phyloP scores from a whole-genome alignment of 1,139 yeast genomes.

The Pichia sp. region DNA sequence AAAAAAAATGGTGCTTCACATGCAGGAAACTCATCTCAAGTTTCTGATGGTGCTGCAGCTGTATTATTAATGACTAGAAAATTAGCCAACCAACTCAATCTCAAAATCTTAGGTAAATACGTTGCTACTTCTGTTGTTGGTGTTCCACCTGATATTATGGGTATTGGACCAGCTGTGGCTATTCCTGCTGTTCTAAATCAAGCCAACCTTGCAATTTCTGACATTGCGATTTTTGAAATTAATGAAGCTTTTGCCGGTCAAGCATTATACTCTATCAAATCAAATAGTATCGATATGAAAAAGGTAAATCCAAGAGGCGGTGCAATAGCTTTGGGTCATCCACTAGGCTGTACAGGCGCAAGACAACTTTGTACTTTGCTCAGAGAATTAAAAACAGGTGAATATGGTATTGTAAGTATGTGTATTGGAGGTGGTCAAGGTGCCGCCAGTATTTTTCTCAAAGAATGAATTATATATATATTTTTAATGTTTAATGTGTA shows the following conservation, averaged over 20 bases:
- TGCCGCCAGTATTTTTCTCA: constrained; percentile 81
- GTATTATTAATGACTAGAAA: constrained; percentile 82
- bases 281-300: constrained; percentile 57
- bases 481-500: neutral
- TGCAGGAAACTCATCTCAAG: constrained; percentile 95
- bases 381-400: constrained; percentile 72
- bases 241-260: constrained; percentile 97
- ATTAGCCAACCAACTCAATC: constrained; percentile 68
- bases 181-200: constrained; percentile 74
- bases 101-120: constrained; percentile 66
- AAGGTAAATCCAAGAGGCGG: constrained; percentile 92
- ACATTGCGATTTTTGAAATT: constrained; percentile 73
- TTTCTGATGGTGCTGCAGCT: constrained; percentile 93
- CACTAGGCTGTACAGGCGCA: constrained; percentile 93
- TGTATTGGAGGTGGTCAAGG: constrained; percentile 99
- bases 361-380: constrained; percentile 87
- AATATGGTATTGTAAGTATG: constrained; percentile 90
- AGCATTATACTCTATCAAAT: constrained; percentile 68
- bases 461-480: constrained; percentile 39
- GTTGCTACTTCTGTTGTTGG: constrained; percentile 75
- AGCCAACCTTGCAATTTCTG: constrained; percentile 56
- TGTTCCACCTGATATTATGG: constrained; percentile 96
- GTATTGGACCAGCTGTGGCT: constrained; percentile 93
- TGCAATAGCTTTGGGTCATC: constrained; percentile 94
- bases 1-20: constrained; percentile 75